Conservation (phyloP, 78 protist species). For the Planoprotostelium fungivorum region DNA sequence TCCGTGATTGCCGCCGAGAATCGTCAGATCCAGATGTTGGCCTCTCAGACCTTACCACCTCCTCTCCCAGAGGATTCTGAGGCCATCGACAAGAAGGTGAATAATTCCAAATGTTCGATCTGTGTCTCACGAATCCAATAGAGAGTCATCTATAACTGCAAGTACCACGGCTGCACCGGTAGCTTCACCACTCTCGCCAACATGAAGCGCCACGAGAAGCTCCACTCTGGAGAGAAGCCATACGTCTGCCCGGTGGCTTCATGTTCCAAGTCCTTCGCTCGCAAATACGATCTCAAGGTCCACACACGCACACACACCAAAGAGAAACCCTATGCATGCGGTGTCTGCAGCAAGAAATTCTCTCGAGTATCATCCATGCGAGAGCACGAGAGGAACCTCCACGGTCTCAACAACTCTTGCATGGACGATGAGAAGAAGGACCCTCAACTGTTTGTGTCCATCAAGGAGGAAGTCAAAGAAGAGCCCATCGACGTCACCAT, state of each 20-base stretch:
- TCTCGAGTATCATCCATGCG: slow-evolving; percentile 36
- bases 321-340: slow-evolving; percentile 64
- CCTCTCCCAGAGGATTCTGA: background rate
- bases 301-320: slow-evolving; percentile 76
- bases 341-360: slow-evolving; percentile 60
- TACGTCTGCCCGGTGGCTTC: slow-evolving; percentile 42
- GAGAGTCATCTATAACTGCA: slow-evolving; percentile 3
- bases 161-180: slow-evolving; percentile 13
- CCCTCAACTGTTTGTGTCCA: no score
- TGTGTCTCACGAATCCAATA: background rate
- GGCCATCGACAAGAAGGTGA: background rate
- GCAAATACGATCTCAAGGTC: slow-evolving; percentile 56
- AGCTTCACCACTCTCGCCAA: slow-evolving; percentile 25
- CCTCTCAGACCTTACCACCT: background rate
- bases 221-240: slow-evolving; percentile 52
- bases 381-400: slow-evolving; percentile 35
- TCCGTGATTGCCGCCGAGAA: background rate
- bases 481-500: no score
- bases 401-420: no score
- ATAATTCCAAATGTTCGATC: background rate
- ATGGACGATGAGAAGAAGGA: no score
- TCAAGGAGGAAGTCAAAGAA: no score
- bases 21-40: background rate
- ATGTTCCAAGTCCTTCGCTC: slow-evolving; percentile 33
- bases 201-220: slow-evolving; percentile 47